Evolutionary conservation across 176 grass and related monocot genomes (phyloP), one percentile per base, ranked within the genome.

Genomic region (Carex myosuroides): DNA sequence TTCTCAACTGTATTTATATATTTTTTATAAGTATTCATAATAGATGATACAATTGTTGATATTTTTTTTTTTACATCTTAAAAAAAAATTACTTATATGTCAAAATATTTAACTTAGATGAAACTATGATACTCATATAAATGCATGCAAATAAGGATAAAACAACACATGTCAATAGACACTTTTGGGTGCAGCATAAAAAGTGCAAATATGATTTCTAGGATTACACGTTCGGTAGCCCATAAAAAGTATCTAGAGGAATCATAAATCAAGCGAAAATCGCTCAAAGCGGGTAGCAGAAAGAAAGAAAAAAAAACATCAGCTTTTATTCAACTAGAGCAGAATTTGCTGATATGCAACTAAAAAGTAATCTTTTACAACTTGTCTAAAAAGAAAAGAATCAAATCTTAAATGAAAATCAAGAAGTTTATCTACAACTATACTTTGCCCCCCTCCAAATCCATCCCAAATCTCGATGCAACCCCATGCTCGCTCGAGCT

Each of bases 401-500:
- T 62, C 70, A 71, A 63, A 85, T 35, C 41, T 65, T 18, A 14
- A 71, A 67, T 50, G 21, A 68, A 84, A 85, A 75, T 30, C 55
- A 70, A 78, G 66, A 55, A 66, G 12, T 11, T 63, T 86, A 86
- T 85, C 66, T 94, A 94, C 73, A 81, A 62, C 29, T 60, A 79
- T 10, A 26, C 66, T 33, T 86, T 61, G 18, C 70, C 66, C 44
- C 44, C 55, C 44, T 88, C 84, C 57, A 83, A 88, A 89, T 88
- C 86, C 68, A 86, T 89, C 72, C 87, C 89, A 79, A 84, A 93
- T 77, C 75, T 81, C n/a, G 88, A 84, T 72, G 83, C 64, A 84
- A 85, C 79, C 62, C 88, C 83, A 54, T 87, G 95, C 32, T 94
- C 92, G 50, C 92, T 97, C 20, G 95, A 91, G 77, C 95, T 97